phyloP scores from a whole-genome alignment of 164 flowering plant species.

The Chimonanthus praecox region DNA sequence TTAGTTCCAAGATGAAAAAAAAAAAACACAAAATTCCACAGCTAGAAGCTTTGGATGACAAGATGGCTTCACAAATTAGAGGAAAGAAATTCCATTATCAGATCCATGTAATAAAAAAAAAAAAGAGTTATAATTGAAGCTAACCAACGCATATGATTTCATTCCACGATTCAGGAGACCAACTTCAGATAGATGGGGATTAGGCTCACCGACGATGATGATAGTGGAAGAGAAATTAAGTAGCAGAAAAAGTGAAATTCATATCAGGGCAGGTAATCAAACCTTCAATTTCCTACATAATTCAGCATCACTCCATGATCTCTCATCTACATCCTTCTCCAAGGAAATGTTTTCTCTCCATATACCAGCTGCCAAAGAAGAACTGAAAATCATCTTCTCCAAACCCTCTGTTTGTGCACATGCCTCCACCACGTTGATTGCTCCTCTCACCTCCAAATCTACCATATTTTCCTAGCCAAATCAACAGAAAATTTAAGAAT shows the following conservation, averaged over 20 bases:
- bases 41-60: not conserved
- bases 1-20: not conserved
- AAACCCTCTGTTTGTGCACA: constrained; percentile 54
- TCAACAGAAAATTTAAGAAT: constrained; percentile 1
- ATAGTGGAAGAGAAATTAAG: not conserved
- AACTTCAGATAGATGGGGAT: no score
- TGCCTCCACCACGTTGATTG: constrained; percentile 69
- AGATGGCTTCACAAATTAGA: not conserved
- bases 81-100: not conserved
- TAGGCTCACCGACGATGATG: not conserved
- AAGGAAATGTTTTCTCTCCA: constrained; percentile 53
- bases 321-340: constrained; percentile 51
- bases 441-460: constrained; percentile 70
- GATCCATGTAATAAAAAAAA: no score
- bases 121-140: no score
- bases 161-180: no score
- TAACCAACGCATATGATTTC: no score
- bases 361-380: constrained; percentile 57
- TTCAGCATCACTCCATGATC: constrained; percentile 54
- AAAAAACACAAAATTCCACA: not conserved
- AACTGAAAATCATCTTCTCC: constrained; percentile 50
- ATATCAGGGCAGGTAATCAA: not conserved
- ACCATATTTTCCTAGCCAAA: constrained; percentile 35
- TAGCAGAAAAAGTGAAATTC: no score
- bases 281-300: constrained; percentile 65